These are phyloP conservation scores for Ophiocordyceps unilateralis DNA, from an alignment of 2,329 filamentous ascomycete genomes.

Conservation along the genomic window DNA sequence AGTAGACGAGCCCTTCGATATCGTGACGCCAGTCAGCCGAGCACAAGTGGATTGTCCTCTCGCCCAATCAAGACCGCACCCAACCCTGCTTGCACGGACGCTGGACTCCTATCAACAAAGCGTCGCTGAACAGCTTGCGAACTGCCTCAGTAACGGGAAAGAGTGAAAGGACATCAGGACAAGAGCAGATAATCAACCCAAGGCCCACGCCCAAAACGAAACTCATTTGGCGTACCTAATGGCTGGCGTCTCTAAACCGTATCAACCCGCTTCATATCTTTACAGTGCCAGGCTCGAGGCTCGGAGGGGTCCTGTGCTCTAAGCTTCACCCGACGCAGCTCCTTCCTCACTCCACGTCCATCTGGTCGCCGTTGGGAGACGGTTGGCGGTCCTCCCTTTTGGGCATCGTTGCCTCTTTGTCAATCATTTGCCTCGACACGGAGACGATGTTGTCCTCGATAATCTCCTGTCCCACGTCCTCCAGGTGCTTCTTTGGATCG, in stretches of 20 bases:
- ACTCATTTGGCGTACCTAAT: neutral
- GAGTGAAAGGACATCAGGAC: no score
- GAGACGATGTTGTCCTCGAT: constrained; percentile 99
- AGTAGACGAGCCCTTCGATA: no score
- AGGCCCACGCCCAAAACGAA: no score
- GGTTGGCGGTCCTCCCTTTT: constrained; percentile 37
- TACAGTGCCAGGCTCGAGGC: neutral
- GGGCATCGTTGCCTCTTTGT: constrained; percentile 92
- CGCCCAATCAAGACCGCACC: neutral
- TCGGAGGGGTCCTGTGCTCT: neutral
- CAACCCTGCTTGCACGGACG: neutral
- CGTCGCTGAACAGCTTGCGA: neutral
- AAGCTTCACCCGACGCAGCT: constrained; percentile 16
- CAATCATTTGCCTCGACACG: constrained; percentile 97
- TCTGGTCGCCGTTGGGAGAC: constrained; percentile 38
- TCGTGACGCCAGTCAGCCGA: neutral
- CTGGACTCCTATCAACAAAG: neutral
- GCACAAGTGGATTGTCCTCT: neutral
- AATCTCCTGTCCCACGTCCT: constrained; percentile 87
- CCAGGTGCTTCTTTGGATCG: constrained; percentile 97
- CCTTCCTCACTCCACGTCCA: constrained; percentile 48
- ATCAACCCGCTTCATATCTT: neutral
- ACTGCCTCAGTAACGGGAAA: neutral
- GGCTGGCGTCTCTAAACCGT: neutral
- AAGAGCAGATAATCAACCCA: no score